phyloP scores from a whole-genome alignment of 2,329 filamentous ascomycete species.

The Exophiala viscosa region DNA sequence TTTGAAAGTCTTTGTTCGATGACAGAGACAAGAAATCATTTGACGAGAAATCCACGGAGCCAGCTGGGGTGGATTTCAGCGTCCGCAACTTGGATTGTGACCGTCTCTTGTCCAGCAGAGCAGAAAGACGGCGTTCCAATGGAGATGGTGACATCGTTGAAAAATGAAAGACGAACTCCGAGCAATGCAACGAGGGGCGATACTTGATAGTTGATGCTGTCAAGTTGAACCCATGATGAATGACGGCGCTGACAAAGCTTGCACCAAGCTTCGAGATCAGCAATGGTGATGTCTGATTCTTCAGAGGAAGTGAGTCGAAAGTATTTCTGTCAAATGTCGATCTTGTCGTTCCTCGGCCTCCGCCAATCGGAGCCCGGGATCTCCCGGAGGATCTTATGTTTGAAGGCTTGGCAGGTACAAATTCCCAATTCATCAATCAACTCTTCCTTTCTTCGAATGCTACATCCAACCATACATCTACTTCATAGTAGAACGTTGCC shows the following conservation, averaged over 20 bases:
- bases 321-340: too few relatives aligned
- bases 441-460: neutral
- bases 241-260: too few relatives aligned
- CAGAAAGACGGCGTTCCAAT: conserved; percentile 21
- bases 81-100: conserved; percentile 44
- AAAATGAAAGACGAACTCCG: neutral
- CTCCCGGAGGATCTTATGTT: conserved; percentile 1
- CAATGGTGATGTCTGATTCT: too few relatives aligned
- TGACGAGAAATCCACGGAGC: conserved; percentile 58
- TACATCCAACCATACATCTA: neutral
- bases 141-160: conserved; percentile 14
- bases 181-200: too few relatives aligned
- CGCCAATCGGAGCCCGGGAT: conserved; percentile 14
- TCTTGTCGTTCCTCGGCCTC: too few relatives aligned
- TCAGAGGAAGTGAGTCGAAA: too few relatives aligned
- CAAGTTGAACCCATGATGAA: too few relatives aligned
- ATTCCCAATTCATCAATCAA: neutral
- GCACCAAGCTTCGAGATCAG: too few relatives aligned
- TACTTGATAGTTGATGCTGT: too few relatives aligned
- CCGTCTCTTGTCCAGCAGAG: conserved; percentile 38
- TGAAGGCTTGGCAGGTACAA: conserved; percentile 18
- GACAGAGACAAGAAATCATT: conserved; percentile 63
- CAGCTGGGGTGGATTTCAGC: conserved; percentile 44
- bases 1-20: conserved; percentile 45
- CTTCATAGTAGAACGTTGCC: neutral